These are phyloP conservation scores for Colletotrichum agaves DNA, from an alignment of 2,329 filamentous ascomycete species.

Conservation along the genomic window DNA sequence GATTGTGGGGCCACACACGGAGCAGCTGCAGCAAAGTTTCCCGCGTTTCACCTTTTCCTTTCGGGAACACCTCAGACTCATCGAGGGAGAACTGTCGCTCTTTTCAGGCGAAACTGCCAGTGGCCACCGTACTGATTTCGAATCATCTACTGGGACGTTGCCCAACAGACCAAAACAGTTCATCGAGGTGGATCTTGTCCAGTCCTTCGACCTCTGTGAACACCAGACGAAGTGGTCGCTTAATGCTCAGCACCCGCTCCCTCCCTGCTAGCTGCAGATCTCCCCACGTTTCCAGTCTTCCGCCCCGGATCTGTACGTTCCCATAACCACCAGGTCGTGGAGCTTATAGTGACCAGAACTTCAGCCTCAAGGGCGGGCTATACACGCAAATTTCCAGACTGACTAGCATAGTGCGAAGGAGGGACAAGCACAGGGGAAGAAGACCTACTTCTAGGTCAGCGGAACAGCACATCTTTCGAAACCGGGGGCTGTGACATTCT, in stretches of 20 bases:
- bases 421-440: no score
- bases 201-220: neutral
- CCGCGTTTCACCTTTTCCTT: slow-evolving; percentile 28
- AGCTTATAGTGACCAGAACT: neutral
- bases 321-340: neutral
- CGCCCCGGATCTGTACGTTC: neutral
- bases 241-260: slow-evolving; percentile 8
- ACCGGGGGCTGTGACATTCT: slow-evolving; percentile 38
- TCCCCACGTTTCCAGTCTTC: neutral
- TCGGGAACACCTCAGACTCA: slow-evolving; percentile 4
- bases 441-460: neutral
- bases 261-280: slow-evolving; percentile 36
- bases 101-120: neutral
- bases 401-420: neutral
- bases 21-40: slow-evolving; percentile 6
- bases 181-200: neutral
- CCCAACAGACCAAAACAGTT: neutral
- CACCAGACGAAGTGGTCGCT: neutral
- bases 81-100: neutral
- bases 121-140: no score
- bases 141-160: neutral
- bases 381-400: neutral
- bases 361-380: no score
- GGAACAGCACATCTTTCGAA: slow-evolving; percentile 19
- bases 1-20: neutral